Conservation (phyloP, 805 yeast species). For the Metschnikowia lunata region DNA sequence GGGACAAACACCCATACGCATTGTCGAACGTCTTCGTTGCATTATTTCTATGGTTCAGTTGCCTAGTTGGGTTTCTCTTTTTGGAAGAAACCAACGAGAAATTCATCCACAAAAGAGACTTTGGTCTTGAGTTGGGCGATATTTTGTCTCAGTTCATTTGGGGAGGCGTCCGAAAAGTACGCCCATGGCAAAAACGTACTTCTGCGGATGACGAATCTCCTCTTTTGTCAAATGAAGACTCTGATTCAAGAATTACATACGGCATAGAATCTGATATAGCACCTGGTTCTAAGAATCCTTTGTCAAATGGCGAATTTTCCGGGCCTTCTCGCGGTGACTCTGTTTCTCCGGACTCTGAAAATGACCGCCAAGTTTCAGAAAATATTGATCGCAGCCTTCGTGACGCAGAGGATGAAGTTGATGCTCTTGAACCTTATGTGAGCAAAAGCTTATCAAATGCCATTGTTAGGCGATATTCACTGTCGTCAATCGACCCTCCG, state of each 20-base stretch:
- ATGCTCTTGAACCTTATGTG: constrained; percentile 6
- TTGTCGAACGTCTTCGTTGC: constrained; percentile 50
- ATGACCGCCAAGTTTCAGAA: not conserved
- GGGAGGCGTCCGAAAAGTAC: constrained; percentile 17
- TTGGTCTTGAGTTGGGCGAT: constrained; percentile 46
- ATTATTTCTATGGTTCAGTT: constrained; percentile 29
- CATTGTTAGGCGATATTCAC: constrained; percentile 16
- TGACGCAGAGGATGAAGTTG: constrained; percentile 7
- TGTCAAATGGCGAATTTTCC: too few relatives aligned
- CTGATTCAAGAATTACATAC: not conserved
- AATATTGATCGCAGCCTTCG: not conserved
- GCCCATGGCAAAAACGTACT: constrained; percentile 20
- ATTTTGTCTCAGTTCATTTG: constrained; percentile 12
- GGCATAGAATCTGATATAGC: too few relatives aligned
- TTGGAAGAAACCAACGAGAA: constrained; percentile 50
- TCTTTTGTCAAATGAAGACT: not conserved
- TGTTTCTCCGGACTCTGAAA: not conserved
- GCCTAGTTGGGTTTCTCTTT: constrained; percentile 40
- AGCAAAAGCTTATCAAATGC: constrained; percentile 11
- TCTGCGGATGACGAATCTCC: constrained; percentile 7
- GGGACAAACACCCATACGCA: constrained; percentile 44
- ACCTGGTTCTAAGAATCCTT: too few relatives aligned
- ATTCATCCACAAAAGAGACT: constrained; percentile 36
- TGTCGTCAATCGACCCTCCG: constrained; percentile 4
- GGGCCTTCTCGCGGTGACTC: constrained; percentile 1